Evolutionary conservation across 495 filamentous ascomycete genomes (phyloP).

Genomic region (Hypoxylon cercidicola): DNA sequence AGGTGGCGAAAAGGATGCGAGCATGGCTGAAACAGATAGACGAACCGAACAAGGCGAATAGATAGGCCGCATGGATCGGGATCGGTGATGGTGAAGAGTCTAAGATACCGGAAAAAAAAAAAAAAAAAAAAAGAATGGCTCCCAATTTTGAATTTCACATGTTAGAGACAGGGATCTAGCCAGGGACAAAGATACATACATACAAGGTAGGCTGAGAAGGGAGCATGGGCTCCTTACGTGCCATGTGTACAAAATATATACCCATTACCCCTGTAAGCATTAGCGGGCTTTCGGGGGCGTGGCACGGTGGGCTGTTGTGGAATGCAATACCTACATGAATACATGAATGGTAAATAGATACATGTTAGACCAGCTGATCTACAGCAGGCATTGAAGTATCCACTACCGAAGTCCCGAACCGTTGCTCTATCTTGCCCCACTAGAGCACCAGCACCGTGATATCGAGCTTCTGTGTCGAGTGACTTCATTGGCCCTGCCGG

Average conservation of each 20-base stretch:
- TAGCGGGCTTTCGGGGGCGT: too few relatives aligned
- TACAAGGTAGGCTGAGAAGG: too few relatives aligned
- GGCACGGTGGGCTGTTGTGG: slow-evolving; percentile 21
- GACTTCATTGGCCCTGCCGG: slow-evolving; percentile 33
- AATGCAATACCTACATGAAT: background rate
- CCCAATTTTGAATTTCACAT: too few relatives aligned
- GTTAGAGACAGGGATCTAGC: too few relatives aligned
- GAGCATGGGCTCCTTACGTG: too few relatives aligned
- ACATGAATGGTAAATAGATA: background rate
- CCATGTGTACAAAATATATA: too few relatives aligned
- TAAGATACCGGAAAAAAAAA: slow-evolving; percentile 15
- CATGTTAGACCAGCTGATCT: slow-evolving; percentile 22
- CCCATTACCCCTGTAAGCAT: background rate
- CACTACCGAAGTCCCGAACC: background rate
- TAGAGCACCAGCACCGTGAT: slow-evolving; percentile 12
- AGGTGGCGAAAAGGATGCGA: background rate
- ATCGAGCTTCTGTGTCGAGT: slow-evolving; percentile 16
- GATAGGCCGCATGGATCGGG: slow-evolving; percentile 23
- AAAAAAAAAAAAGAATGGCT: too few relatives aligned
- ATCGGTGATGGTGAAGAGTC: slow-evolving; percentile 1
- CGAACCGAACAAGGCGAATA: slow-evolving; percentile 21
- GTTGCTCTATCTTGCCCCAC: slow-evolving; percentile 14
- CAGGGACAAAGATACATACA: too few relatives aligned
- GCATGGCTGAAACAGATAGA: slow-evolving; percentile 14
- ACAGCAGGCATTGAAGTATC: slow-evolving; percentile 30